These are phyloP conservation scores for Skeletonema tropicum DNA, from an alignment of 108 stramenopile genomes.

Conservation along the genomic window DNA sequence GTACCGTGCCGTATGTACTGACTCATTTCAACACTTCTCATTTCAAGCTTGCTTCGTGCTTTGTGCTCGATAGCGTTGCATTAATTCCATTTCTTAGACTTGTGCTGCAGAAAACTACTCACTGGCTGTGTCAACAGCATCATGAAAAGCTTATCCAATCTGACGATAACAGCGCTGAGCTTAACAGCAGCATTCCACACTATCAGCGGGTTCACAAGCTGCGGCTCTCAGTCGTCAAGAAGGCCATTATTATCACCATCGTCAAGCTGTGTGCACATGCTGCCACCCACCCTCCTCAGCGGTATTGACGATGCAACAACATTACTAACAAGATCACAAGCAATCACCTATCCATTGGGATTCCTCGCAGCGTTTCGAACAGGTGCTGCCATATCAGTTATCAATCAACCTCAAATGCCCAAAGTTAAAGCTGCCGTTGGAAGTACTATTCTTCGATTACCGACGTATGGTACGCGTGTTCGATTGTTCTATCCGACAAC, in stretches of 20 bases:
- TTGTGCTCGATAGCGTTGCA: no score
- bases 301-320: not conserved
- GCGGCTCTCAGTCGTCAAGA: not conserved
- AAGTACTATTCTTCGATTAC: constrained; percentile 14
- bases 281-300: not conserved
- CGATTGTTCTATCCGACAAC: constrained; percentile 28
- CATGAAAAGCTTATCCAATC: not conserved
- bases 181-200: not conserved
- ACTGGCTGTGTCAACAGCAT: no score
- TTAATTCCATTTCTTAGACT: no score
- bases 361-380: constrained; percentile 31
- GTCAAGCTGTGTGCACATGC: not conserved
- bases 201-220: not conserved
- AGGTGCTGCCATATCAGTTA: constrained; percentile 23
- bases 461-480: constrained; percentile 19
- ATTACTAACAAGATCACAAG: not conserved
- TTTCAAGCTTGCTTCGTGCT: no score
- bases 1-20: not conserved
- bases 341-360: constrained; percentile 15
- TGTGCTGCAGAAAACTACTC: no score
- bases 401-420: constrained; percentile 23
- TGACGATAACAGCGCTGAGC: not conserved
- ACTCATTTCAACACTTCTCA: constrained; percentile 1
- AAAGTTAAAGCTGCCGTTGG: constrained; percentile 11
- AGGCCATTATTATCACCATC: not conserved